These are phyloP conservation scores for Boletus insuetus DNA, from an alignment of 768 basidiomycete species.

Conservation along the genomic window DNA sequence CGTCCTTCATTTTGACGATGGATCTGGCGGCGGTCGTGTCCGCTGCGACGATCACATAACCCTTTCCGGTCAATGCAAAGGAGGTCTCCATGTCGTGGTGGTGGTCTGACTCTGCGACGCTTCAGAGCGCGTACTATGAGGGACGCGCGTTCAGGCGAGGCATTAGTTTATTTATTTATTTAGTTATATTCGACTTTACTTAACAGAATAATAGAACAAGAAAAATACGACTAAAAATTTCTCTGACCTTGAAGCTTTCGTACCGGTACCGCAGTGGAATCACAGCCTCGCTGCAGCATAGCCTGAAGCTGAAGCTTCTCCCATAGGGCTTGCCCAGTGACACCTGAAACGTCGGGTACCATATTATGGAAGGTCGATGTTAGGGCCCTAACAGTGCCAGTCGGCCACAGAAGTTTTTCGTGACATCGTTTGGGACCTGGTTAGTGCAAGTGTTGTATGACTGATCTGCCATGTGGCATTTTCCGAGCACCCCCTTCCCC, in stretches of 20 bases:
- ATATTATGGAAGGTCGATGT: neutral
- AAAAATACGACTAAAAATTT: too few species aligned
- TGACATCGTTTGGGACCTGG: neutral
- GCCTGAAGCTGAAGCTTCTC: too few species aligned
- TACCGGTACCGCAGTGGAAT: too few species aligned
- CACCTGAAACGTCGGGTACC: neutral
- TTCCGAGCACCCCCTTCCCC: neutral
- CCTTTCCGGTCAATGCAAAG: conserved; percentile 89
- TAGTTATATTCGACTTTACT: conserved; percentile 2
- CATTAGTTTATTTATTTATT: conserved; percentile 13
- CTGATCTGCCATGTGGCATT: neutral
- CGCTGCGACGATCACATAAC: conserved; percentile 88
- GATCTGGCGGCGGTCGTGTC: conserved; percentile 88
- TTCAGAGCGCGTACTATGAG: conserved; percentile 19
- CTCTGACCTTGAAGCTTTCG: too few species aligned
- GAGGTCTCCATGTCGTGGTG: conserved; percentile 75
- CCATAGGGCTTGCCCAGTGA: neutral
- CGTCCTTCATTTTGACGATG: conserved; percentile 96
- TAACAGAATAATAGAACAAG: neutral
- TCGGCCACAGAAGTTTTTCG: neutral
- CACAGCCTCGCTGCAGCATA: too few species aligned
- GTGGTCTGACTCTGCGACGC: conserved; percentile 4
- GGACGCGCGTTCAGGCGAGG: conserved; percentile 29
- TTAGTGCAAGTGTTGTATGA: too few species aligned
- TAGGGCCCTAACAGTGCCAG: neutral